Evolutionary conservation across 2,329 filamentous ascomycete species (phyloP).

Genomic region (Talaromyces verruculosus): DNA sequence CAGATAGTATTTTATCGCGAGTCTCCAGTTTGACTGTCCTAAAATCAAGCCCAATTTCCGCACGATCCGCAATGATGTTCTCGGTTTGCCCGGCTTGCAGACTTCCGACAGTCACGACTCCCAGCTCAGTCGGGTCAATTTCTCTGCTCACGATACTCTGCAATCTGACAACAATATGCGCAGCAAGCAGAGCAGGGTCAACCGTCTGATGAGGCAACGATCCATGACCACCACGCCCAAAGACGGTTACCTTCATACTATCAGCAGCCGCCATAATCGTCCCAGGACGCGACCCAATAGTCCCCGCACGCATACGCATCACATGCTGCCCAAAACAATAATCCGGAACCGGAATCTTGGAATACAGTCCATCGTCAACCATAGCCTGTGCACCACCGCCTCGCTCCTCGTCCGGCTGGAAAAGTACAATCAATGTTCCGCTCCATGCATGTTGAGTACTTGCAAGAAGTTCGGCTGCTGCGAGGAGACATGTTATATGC

Average conservation of each 20-base stretch:
- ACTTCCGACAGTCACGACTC: conserved; percentile 59
- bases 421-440: conserved; percentile 63
- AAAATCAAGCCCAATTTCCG: conserved; percentile 57
- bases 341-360: conserved; percentile 55
- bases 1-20: conserved; percentile 49
- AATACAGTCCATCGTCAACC: conserved; percentile 60
- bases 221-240: conserved; percentile 60
- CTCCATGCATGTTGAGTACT: conserved; percentile 52
- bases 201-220: conserved; percentile 57
- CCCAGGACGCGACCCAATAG: conserved; percentile 40
- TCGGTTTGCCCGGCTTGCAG: conserved; percentile 61
- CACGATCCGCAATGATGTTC: conserved; percentile 60
- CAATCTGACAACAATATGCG: conserved; percentile 56
- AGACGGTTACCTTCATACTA: conserved; percentile 54
- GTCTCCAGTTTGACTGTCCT: conserved; percentile 50
- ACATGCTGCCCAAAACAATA: conserved; percentile 60
- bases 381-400: conserved; percentile 63
- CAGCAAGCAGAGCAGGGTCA: conserved; percentile 60
- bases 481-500: conserved; percentile 59
- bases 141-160: conserved; percentile 61
- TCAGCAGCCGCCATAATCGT: conserved; percentile 48
- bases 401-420: conserved; percentile 68
- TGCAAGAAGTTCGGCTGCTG: conserved; percentile 53
- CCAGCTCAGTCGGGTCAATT: conserved; percentile 53
- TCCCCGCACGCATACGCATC: conserved; percentile 47